A percentile compares a stretch with the other conserved stretches of the same genome.
phyloP scores from a whole-genome alignment of 768 basidiomycete genomes.

The Lanmaoa pseudosensibilis region DNA sequence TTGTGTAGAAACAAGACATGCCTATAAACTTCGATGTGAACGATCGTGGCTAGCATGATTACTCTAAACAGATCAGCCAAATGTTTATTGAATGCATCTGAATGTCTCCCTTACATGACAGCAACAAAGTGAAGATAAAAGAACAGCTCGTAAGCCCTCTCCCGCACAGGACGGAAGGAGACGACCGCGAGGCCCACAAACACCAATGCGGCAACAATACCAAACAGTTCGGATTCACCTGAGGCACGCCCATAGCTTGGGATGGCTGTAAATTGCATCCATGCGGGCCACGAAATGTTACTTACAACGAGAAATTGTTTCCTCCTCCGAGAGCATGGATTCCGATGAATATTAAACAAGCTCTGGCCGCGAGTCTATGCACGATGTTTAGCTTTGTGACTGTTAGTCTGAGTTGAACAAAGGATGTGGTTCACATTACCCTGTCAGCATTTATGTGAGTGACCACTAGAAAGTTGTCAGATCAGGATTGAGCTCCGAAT shows the following conservation, averaged over 20 bases:
- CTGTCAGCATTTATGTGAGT: slow-evolving; percentile 25
- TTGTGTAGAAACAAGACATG: slow-evolving; percentile 30
- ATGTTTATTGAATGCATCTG: slow-evolving; percentile 22
- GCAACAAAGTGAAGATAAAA: slow-evolving; percentile 45
- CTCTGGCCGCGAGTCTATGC: slow-evolving; percentile 49
- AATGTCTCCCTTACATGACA: slow-evolving; percentile 33
- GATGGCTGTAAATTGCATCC: background rate
- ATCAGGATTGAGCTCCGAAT: background rate
- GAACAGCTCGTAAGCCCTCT: slow-evolving; percentile 52
- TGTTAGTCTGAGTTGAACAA: background rate
- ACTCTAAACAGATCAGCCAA: slow-evolving; percentile 35
- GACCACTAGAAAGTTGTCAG: slow-evolving; percentile 11
- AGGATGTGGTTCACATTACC: slow-evolving; percentile 1
- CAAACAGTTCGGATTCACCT: slow-evolving; percentile 23
- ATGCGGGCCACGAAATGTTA: background rate
- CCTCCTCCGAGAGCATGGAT: slow-evolving; percentile 41
- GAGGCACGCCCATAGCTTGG: slow-evolving; percentile 8
- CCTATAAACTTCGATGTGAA: slow-evolving; percentile 38
- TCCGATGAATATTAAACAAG: slow-evolving; percentile 47
- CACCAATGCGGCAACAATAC: slow-evolving; percentile 36
- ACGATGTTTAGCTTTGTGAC: slow-evolving; percentile 34
- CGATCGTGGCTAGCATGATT: slow-evolving; percentile 38
- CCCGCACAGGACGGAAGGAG: slow-evolving; percentile 51
- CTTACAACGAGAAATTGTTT: slow-evolving; percentile 15
- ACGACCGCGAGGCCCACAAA: slow-evolving; percentile 43